Evolutionary conservation across 139 green algal species (phyloP), one percentile per base, ranked within the genome.

Genomic region (Micractinium sp.): DNA sequence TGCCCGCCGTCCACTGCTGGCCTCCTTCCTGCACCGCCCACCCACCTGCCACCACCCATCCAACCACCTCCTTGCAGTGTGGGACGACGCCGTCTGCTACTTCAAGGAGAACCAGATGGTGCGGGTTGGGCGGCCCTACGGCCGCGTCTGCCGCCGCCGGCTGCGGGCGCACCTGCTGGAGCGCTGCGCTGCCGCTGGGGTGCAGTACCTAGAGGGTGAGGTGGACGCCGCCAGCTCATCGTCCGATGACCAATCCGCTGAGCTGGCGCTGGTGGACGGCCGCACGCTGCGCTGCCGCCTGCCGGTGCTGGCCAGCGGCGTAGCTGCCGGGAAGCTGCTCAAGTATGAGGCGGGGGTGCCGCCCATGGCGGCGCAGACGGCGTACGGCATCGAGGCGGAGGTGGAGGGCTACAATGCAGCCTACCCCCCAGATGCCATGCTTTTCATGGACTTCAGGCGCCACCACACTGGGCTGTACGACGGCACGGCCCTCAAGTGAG

Each of bases 401-500:
- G 88, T 93, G 83, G 88, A 87, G 79, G 88, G 95, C 29, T 98
- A 98, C 84, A 86, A 92, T 0, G 89, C 92, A 0, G 89, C 84
- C 2, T 98, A 97, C 89, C 92, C 95, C 27, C 36, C 63, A 0
- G 87, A 93, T 31, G 95, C 93, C 23, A 99, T 99, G 98, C 90
- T 99, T 69, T 99, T 99, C 94, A 99, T 99, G 98, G 98, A 99
- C 96, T 99, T 98, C 97, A 89, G 97, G 18, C 96, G 99, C 85
- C 94, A 97, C 89, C 97, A 99, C 93, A 94, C 97, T 0, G 84
- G 91, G 7, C 82, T 93, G n/a, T 91, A 91, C 47, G 69, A 82
- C 14, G 89, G 85, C n/a, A 87, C 91, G 0, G 76, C 78, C 53
- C 53, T 36, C 47, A 47, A 29, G 86, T 89, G 86, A 73, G 85